Evolutionary conservation across 306 rosid genomes (phyloP).

Genomic region (Gleditsia sinensis): DNA sequence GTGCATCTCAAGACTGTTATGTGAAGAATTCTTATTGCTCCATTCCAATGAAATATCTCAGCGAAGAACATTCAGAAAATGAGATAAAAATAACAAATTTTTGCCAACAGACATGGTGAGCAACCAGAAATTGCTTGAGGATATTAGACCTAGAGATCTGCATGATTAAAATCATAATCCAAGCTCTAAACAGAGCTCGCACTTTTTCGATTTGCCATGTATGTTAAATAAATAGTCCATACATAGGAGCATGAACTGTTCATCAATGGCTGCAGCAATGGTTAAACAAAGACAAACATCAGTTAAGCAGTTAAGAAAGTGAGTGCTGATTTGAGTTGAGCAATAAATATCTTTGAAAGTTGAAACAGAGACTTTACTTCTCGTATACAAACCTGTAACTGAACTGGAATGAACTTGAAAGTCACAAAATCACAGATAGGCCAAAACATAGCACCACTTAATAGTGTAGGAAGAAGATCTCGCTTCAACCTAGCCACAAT

Average conservation of each 20-base stretch:
- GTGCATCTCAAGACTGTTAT: too few relatives aligned
- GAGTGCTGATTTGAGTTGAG: conserved; percentile 1
- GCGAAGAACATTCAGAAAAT: too few relatives aligned
- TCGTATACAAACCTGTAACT: conserved; percentile 60
- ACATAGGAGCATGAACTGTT: conserved; percentile 66
- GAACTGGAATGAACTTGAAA: conserved; percentile 64
- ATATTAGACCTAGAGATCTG: not conserved
- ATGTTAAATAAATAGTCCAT: conserved; percentile 81
- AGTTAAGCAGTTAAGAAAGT: conserved; percentile 9
- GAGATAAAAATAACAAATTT: not conserved
- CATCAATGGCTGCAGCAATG: conserved; percentile 68
- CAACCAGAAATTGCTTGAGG: not conserved
- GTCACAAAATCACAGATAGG: conserved; percentile 76
- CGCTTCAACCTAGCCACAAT: conserved; percentile 60
- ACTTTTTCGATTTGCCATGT: conserved; percentile 67
- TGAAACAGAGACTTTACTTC: not conserved
- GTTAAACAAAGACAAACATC: not conserved
- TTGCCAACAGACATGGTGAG: not conserved
- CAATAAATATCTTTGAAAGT: not conserved
- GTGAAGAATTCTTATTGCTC: too few relatives aligned
- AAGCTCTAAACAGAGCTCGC: conserved; percentile 29
- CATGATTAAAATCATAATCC: not conserved
- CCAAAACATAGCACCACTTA: conserved; percentile 63
- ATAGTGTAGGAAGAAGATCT: conserved; percentile 69
- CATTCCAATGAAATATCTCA: too few relatives aligned